Base-by-base conservation (phyloP, 2,329 filamentous ascomycete species). In the Penicillium sp. region DNA sequence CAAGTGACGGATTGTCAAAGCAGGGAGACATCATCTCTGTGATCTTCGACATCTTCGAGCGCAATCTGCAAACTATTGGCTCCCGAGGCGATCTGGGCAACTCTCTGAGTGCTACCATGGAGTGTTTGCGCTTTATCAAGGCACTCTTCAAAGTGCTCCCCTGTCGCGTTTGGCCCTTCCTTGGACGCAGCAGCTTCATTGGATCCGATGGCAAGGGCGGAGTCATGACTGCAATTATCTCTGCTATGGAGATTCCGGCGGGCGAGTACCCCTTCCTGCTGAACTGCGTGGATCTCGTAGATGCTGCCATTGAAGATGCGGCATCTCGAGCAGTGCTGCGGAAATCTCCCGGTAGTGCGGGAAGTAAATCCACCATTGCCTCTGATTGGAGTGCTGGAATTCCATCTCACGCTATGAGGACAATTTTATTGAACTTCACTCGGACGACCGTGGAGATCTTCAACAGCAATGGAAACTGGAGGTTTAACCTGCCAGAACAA, bases 401-500 rank as follows among this genome's bases (percentile, higher is more conserved):
- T 31, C 89, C 92, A 5, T 89, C 95, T 62, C 88, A 91, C 68
- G 83, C 89, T 38, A 83, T 96, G 62, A 83, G 85, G 43, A 85
- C 84, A 45, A 86, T 92, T 16, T 79, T 91, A 38, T 78, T 88
- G 43, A 86, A 87, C 4, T 89, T 93, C 64, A 87, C 88, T 6
- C 86, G 89, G 61, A 87, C 87, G 2, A 81, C 91, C 59, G 83
- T 95, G 22, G 92, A 96, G 67, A 84, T 95, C 6, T 88, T 95
- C 62, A 92, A 96, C 75, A 94, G 89, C 71, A 90, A 89, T 36
- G 84, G 86, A 29, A 91, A 87, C 5, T 99, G 93, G 94, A 88
- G 87, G 62, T 97, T 95, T 69, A 80, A 83, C 6, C 81, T 83
- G 1, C 81, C 85, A 10, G 78, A 86, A 24, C 87, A 92, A 61